Percentiles rank a stretch among this genome's conserved stretches.
These are phyloP conservation scores for Trichosporon ovoides DNA, from an alignment of 1,284 basidiomycete genomes.

Conservation along the genomic window DNA sequence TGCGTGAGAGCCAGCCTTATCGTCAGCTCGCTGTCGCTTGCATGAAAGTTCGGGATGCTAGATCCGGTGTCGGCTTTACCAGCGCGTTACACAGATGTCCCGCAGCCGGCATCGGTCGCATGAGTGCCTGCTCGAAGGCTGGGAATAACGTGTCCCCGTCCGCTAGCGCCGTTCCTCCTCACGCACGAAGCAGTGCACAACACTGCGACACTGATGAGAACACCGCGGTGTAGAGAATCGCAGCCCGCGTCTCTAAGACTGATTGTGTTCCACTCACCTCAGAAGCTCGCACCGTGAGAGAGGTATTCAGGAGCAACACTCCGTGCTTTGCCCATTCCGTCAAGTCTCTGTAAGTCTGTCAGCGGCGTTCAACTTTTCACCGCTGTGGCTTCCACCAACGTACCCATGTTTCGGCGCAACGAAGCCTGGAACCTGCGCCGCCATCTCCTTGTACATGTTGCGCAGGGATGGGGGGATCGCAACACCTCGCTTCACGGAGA, in stretches of 20 bases:
- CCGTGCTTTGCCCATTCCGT: constrained; percentile 79
- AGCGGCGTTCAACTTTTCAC: too few relatives aligned
- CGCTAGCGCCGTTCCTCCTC: too few relatives aligned
- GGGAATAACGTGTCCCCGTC: background rate
- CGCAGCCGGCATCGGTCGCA: background rate
- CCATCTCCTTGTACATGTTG: constrained; percentile 90
- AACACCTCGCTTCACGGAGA: constrained; percentile 75
- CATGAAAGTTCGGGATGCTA: too few relatives aligned
- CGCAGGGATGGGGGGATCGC: constrained; percentile 69
- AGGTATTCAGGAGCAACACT: constrained; percentile 86
- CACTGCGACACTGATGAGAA: background rate
- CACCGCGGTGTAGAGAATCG: background rate
- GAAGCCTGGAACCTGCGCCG: constrained; percentile 73
- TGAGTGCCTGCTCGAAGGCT: constrained; percentile 9
- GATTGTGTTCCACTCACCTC: constrained; percentile 31
- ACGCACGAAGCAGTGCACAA: too few relatives aligned
- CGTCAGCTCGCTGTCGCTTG: background rate
- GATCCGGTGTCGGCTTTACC: too few relatives aligned
- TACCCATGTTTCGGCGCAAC: constrained; percentile 76
- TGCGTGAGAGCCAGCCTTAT: constrained; percentile 70
- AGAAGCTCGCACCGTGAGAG: constrained; percentile 72
- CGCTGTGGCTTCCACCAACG: too few relatives aligned
- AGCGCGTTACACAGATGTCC: too few relatives aligned
- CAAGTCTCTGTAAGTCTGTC: constrained; percentile 68
- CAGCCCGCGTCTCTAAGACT: background rate